Base-by-base conservation (phyloP, 192 early-diverging fungal species). In the Umbelopsis sp. region DNA sequence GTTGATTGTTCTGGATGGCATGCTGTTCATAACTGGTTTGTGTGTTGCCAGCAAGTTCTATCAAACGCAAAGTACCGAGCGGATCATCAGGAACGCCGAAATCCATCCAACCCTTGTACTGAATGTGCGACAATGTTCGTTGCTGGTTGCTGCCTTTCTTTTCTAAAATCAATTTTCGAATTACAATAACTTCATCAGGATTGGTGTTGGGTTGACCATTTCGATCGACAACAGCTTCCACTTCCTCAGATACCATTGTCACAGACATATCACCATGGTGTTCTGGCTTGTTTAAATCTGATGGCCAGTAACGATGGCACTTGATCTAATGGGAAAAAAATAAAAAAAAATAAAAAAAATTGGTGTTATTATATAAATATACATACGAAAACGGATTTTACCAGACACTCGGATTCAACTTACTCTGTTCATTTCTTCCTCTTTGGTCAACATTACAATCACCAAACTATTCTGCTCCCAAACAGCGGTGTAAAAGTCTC, bases 301-400 rank as follows among this genome's bases (percentile, higher is more conserved):
- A 64, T n/a, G 96, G 93, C 96, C 97, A 98, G 79, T 98, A 99
- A 16, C 89, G 88, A 76, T 93, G 88, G 68, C 95, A 98, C 78
- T 98, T 84, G 55, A 86, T 78, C 78, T 82, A 51, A 37, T 46
- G 20, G 27, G 30, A 11, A 71, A 11, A 71, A 21, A 35, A 68
- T 18, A 49, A 20, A 68, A 15, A 27, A 15, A 46, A 51, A 21
- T 47, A 48, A 48, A 13, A 64, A 33, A 64, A 33, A 6, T 2
- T 1, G 30, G 4, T 9, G 4, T 64, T 22, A 33, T 41, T 46
- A 66, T 44, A 45, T 66, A 15, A 45, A 45, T 30, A 25, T 50
- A 50, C 12, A 9, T 1, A 16, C 2, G 16, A 30, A 61, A 35
- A 30, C 3, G 27, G 3, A 30, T 30, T 30, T 1, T 46, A 30